These are phyloP conservation scores for Ligustrum vulgare DNA, from an alignment of 257 asterid species.

Conservation along the genomic window DNA sequence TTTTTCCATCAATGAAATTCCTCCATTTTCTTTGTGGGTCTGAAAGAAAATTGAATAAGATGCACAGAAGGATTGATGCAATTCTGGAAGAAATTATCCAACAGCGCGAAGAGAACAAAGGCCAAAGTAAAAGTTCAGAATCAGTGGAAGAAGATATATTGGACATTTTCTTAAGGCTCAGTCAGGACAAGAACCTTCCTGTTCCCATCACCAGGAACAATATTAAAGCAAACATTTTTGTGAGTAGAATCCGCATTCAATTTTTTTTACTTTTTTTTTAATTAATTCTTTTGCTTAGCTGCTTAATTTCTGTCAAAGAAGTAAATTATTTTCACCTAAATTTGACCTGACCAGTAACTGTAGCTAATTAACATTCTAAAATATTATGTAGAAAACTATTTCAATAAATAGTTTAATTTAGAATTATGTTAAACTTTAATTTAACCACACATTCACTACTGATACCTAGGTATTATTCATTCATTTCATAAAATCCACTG, in stretches of 20 bases:
- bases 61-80: constrained; percentile 24
- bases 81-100: constrained; percentile 30
- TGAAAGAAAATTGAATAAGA: constrained; percentile 18
- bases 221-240: constrained; percentile 37
- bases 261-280: too few relatives aligned
- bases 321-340: too few relatives aligned
- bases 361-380: too few relatives aligned
- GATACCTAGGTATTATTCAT: too few relatives aligned
- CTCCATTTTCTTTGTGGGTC: constrained; percentile 31
- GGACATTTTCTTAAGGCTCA: constrained; percentile 20
- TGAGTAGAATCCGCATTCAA: constrained; percentile 10
- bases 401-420: too few relatives aligned
- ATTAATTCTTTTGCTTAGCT: too few relatives aligned
- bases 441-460: too few relatives aligned
- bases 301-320: too few relatives aligned
- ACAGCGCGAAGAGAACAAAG: constrained; percentile 20
- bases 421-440: too few relatives aligned
- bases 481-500: too few relatives aligned
- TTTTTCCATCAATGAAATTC: constrained; percentile 29
- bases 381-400: too few relatives aligned
- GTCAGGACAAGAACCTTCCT: constrained; percentile 17
- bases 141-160: constrained; percentile 21
- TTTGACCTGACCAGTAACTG: too few relatives aligned
- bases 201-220: constrained; percentile 29
- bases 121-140: neutral